Evolutionary conservation across 331 rosid species (phyloP).

Genomic region (Malus hybrid): DNA sequence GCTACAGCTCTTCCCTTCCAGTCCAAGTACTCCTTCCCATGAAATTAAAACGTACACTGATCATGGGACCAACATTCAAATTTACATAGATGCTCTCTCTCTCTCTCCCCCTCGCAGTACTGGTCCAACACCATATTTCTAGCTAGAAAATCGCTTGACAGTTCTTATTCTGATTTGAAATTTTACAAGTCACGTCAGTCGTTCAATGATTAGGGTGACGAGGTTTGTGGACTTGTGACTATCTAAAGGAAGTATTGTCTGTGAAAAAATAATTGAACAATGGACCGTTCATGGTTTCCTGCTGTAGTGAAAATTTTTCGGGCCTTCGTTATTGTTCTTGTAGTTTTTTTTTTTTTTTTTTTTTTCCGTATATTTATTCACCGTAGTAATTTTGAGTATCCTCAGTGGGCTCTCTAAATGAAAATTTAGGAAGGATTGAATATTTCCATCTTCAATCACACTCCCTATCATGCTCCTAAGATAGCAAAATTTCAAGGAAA

Average conservation of each 20-base stretch:
- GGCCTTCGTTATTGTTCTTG: too few species aligned
- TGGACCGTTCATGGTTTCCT: not conserved
- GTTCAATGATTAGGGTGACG: constrained; percentile 4
- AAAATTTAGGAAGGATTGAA: too few species aligned
- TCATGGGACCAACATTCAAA: constrained; percentile 15
- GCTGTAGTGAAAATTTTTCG: not conserved
- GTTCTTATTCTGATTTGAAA: not conserved
- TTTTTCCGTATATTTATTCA: too few species aligned
- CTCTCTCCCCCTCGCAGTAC: not conserved
- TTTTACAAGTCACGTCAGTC: not conserved
- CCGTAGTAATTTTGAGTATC: too few species aligned
- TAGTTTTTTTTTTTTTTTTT: too few species aligned
- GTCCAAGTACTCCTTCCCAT: constrained; percentile 31
- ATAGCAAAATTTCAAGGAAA: too few species aligned
- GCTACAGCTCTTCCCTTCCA: constrained; percentile 6
- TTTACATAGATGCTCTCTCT: not conserved
- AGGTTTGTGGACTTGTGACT: not conserved
- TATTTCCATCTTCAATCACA: too few species aligned
- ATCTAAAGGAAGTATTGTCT: not conserved
- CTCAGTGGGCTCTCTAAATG: too few species aligned
- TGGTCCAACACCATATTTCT: not conserved
- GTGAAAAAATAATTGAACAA: not conserved
- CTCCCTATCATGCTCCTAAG: too few species aligned
- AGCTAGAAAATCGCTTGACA: not conserved
- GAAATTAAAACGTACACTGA: not conserved